Evolutionary conservation across 2,329 filamentous ascomycete species (phyloP).

Genomic region (Penicillium sp.): DNA sequence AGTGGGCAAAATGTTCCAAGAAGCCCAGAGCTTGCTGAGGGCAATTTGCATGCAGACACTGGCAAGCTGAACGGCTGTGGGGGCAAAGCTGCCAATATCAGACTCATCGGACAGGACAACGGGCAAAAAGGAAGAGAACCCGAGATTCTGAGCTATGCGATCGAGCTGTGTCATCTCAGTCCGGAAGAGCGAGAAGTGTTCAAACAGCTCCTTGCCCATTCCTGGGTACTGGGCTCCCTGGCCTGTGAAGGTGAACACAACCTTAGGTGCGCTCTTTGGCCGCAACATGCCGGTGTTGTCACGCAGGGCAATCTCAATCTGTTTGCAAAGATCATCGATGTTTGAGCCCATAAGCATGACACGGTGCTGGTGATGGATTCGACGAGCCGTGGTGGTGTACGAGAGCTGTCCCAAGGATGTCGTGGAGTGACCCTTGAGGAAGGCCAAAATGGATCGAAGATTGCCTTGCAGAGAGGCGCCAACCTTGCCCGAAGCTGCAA

Average conservation of each 20-base stretch:
- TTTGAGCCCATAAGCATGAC: slow-evolving; percentile 33
- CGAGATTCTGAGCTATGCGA: slow-evolving; percentile 28
- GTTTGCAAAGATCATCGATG: slow-evolving; percentile 27
- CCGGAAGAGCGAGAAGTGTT: slow-evolving; percentile 34
- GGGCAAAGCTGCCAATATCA: slow-evolving; percentile 23
- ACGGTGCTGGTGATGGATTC: slow-evolving; percentile 31
- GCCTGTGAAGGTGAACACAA: slow-evolving; percentile 43
- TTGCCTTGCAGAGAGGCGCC: slow-evolving; percentile 50
- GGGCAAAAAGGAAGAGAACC: slow-evolving; percentile 40
- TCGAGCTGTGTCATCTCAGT: slow-evolving; percentile 27
- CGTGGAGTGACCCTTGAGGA: slow-evolving; percentile 50
- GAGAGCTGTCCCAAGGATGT: slow-evolving; percentile 57
- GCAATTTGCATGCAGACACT: slow-evolving; percentile 45
- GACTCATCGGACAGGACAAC: slow-evolving; percentile 30
- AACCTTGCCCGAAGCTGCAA: slow-evolving; percentile 59
- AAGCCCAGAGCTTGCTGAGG: slow-evolving; percentile 35
- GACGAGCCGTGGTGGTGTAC: slow-evolving; percentile 66
- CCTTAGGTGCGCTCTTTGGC: slow-evolving; percentile 24
- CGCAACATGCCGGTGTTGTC: slow-evolving; percentile 2
- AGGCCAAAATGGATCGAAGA: slow-evolving; percentile 54
- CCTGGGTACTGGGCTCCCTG: slow-evolving; percentile 42
- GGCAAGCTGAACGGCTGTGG: slow-evolving; percentile 39
- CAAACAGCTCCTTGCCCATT: slow-evolving; percentile 40
- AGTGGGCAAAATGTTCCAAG: neutral
- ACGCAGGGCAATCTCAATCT: slow-evolving; percentile 24